A percentile compares a stretch with the other conserved stretches of the same genome.
Conservation (phyloP, 805 yeast species). For the Lipomyces oligophaga region DNA sequence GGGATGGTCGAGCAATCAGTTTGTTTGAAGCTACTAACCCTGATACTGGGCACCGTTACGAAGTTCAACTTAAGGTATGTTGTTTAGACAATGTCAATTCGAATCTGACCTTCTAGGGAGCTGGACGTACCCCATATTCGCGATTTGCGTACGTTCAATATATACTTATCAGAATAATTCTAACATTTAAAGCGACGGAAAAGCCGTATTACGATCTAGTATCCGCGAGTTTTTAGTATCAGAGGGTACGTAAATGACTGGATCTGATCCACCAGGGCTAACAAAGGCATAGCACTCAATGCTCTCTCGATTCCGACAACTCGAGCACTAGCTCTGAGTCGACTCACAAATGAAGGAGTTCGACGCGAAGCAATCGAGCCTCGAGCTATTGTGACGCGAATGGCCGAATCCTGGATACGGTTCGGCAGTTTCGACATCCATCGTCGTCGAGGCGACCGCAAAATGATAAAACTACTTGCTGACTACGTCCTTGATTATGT, state of each 20-base stretch:
- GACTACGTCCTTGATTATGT: slow-evolving; percentile 70
- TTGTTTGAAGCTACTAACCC: slow-evolving; percentile 63
- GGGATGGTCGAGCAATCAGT: slow-evolving; percentile 89
- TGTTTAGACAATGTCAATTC: background rate
- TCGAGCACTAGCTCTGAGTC: slow-evolving; percentile 70
- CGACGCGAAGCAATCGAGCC: slow-evolving; percentile 62
- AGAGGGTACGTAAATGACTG: slow-evolving; percentile 47
- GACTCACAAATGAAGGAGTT: slow-evolving; percentile 72
- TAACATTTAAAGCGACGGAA: slow-evolving; percentile 58
- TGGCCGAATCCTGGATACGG: slow-evolving; percentile 83
- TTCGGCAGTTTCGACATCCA: slow-evolving; percentile 84
- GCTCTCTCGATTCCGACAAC: slow-evolving; percentile 84
- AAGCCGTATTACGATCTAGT: slow-evolving; percentile 84
- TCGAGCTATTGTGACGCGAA: slow-evolving; percentile 80
- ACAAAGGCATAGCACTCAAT: slow-evolving; percentile 40
- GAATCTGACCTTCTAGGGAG: slow-evolving; percentile 49
- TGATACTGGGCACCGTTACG: slow-evolving; percentile 46
- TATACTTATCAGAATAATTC: too few relatives aligned
- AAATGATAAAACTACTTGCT: slow-evolving; percentile 58
- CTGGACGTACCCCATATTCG: slow-evolving; percentile 87
- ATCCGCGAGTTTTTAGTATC: slow-evolving; percentile 83
- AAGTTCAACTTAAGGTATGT: slow-evolving; percentile 58
- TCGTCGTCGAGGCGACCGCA: slow-evolving; percentile 65
- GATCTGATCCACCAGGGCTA: background rate
- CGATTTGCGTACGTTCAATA: slow-evolving; percentile 59